Conservation (phyloP, 257 asterid genomes). For the Coffea eugenioides region DNA sequence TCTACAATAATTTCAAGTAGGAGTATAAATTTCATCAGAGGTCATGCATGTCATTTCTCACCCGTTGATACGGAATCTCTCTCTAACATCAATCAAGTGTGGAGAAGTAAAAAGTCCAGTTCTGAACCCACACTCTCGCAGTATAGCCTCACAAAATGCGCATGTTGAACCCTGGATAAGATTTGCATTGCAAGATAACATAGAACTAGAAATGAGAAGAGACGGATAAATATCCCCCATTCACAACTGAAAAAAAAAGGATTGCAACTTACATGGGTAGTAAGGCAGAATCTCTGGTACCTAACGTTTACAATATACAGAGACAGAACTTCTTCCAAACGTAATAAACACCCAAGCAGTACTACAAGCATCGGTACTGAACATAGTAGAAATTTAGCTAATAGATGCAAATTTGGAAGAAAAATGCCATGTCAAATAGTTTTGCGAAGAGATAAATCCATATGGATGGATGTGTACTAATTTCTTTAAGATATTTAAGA, state of each 20-base stretch:
- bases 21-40: not conserved
- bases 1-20: not conserved
- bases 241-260: not conserved
- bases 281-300: not conserved
- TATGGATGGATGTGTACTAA: not conserved
- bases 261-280: not conserved
- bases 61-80: slow-evolving; percentile 87
- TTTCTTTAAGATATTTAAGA: not conserved
- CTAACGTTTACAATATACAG: not conserved
- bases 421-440: not conserved
- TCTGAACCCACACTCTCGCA: slow-evolving; percentile 75
- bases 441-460: not conserved
- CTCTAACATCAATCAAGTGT: slow-evolving; percentile 90
- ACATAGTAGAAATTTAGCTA: not conserved
- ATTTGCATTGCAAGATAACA: slow-evolving; percentile 23
- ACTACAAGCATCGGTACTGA: no score
- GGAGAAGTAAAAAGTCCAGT: slow-evolving; percentile 94
- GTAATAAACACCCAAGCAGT: no score
- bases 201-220: slow-evolving; percentile 9
- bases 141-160: slow-evolving; percentile 74
- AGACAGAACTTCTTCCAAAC: not conserved
- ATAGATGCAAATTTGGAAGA: not conserved
- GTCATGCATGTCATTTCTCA: slow-evolving; percentile 13
- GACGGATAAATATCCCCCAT: not conserved
- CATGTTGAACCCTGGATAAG: slow-evolving; percentile 79